phyloP scores from a whole-genome alignment of 2,329 filamentous ascomycete genomes.

The Microsporum canis region DNA sequence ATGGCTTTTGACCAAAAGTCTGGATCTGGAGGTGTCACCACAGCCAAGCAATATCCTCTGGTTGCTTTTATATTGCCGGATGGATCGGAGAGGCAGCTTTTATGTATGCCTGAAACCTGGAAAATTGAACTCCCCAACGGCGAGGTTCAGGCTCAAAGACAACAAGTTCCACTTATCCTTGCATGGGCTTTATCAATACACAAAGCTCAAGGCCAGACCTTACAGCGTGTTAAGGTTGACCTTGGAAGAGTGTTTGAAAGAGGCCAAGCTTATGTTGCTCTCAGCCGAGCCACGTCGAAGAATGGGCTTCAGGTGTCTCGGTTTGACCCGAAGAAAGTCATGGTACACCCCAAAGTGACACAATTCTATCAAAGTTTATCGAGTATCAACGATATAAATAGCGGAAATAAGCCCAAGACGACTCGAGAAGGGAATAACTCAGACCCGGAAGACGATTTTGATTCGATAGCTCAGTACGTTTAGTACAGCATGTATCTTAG shows the following conservation, averaged over 20 bases:
- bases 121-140: constrained; percentile 95
- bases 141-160: constrained; percentile 78
- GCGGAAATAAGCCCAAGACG: background rate
- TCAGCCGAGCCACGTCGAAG: constrained; percentile 84
- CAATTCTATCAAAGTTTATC: constrained; percentile 76
- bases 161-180: constrained; percentile 75
- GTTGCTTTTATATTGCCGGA: constrained; percentile 75
- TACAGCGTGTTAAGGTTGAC: constrained; percentile 90
- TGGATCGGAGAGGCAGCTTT: constrained; percentile 61
- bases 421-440: background rate
- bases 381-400: constrained; percentile 20
- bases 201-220: constrained; percentile 91
- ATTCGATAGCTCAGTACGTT: constrained; percentile 1
- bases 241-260: constrained; percentile 89
- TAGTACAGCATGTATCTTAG: background rate
- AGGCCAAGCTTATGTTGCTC: constrained; percentile 91
- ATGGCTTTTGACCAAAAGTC: constrained; percentile 33
- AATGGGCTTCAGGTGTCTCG: constrained; percentile 74
- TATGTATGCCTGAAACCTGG: constrained; percentile 83
- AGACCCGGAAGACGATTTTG: background rate
- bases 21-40: constrained; percentile 32
- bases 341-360: constrained; percentile 81
- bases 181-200: constrained; percentile 97
- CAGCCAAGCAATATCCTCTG: constrained; percentile 58
- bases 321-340: constrained; percentile 83